phyloP scores from a whole-genome alignment of 2,329 filamentous ascomycete species.

The Ceratocystis cubensis region DNA sequence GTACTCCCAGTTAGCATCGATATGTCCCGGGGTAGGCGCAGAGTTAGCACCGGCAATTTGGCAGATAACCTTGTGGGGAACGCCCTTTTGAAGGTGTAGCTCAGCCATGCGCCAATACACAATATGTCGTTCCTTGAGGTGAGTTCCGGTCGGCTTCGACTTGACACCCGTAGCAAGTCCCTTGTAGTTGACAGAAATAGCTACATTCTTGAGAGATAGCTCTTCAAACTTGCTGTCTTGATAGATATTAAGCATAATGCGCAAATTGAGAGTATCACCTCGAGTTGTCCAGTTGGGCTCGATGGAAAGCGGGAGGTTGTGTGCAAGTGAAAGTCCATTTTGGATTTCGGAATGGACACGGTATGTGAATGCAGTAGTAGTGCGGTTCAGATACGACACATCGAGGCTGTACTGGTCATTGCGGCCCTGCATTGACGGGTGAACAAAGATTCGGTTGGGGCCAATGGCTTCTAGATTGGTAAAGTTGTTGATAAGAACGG shows the following conservation, averaged over 20 bases:
- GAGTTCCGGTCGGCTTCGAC: slow-evolving; percentile 68
- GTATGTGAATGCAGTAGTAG: slow-evolving; percentile 82
- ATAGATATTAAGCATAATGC: slow-evolving; percentile 39
- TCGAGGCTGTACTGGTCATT: slow-evolving; percentile 72
- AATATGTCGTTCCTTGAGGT: slow-evolving; percentile 61
- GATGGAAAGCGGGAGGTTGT: slow-evolving; percentile 60
- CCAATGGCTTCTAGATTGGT: slow-evolving; percentile 79
- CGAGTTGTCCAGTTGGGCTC: slow-evolving; percentile 72
- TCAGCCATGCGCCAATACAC: slow-evolving; percentile 75
- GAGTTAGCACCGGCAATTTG: slow-evolving; percentile 62
- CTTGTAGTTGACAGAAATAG: slow-evolving; percentile 59
- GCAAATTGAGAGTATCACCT: slow-evolving; percentile 70
- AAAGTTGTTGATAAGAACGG: slow-evolving; percentile 79
- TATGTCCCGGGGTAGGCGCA: slow-evolving; percentile 57
- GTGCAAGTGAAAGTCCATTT: slow-evolving; percentile 33
- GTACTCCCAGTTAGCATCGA: slow-evolving; percentile 74
- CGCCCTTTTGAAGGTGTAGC: slow-evolving; percentile 35
- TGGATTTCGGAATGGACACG: slow-evolving; percentile 60
- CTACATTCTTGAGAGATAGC: slow-evolving; percentile 51
- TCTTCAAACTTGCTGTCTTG: slow-evolving; percentile 11
- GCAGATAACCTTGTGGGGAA: slow-evolving; percentile 67
- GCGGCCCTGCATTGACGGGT: slow-evolving; percentile 49
- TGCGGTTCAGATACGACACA: slow-evolving; percentile 57
- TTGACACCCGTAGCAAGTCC: slow-evolving; percentile 55
- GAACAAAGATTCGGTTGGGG: slow-evolving; percentile 83